Base-by-base conservation (phyloP, 164 flowering plant species). In the Brasenia schreberi region DNA sequence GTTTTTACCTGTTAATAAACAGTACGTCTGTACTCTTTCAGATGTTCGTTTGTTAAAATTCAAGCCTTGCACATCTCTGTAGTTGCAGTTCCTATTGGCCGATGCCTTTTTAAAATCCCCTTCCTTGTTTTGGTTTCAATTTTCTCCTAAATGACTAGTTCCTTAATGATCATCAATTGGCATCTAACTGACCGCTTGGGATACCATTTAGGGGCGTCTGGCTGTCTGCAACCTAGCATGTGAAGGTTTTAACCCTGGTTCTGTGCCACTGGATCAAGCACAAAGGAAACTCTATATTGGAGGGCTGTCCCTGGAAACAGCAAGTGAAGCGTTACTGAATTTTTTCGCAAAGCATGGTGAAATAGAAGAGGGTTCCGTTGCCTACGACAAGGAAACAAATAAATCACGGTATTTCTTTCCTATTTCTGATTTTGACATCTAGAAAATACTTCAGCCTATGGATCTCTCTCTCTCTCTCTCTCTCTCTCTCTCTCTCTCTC, bases 341-440 rank as follows among this genome's bases (percentile, higher is more conserved):
- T 82, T 70, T 71, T 85, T 87, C 64, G 72, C 70, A 17, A 80
- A 79, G 77, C 76, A 82, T 65, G 92, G 92, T 33, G 87, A 85
- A 7, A 87, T 87, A 61, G 89, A 87, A 78, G 92, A 87, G 76
- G 92, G 92, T 66, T 87, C 89, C 62, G 92, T 87, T 77, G 92
- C 92, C 66, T 87, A 85, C 77, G 89, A 83, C 75, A 87, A 87
- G 74, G 89, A 85, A 43, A 79, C 87, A 61, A 82, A 82, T 71
- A 87, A 77, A 62, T 83, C 92, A 71, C 89, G 92, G 92, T 87
- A 77, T 3, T 42, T 11, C 56, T 18, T 42, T 18, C 42, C 27
- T 59, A 7, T 9, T 18, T 65, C 43, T 27, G 16, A 49, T 49
- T 9, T 49, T 49, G 56, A 9, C 10, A 49, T 49, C 56, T 16